Evolutionary conservation across 1,139 yeast genomes (phyloP).

Genomic region (Sugiyamaella castrensis): DNA sequence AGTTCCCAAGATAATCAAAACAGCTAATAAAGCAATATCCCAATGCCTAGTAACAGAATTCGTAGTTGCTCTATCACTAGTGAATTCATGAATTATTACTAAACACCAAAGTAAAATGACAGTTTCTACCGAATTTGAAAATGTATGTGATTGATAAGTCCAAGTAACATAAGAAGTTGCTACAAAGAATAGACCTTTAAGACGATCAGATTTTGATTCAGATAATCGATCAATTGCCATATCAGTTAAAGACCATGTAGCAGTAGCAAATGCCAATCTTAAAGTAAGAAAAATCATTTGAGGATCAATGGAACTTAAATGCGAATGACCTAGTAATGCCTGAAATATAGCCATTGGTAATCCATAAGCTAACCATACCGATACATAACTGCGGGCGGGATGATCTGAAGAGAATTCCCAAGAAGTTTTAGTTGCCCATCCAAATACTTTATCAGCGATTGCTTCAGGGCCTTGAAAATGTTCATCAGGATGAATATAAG

Average conservation of each 20-base stretch:
- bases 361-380: constrained; percentile 66
- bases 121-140: constrained; percentile 86
- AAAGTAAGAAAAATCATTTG: constrained; percentile 51
- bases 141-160: constrained; percentile 80
- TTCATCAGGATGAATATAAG: constrained; percentile 97
- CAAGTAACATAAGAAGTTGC: constrained; percentile 78
- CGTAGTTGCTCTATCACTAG: constrained; percentile 25
- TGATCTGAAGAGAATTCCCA: constrained; percentile 72
- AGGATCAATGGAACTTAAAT: constrained; percentile 30
- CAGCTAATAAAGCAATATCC: constrained; percentile 48
- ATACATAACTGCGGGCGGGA: constrained; percentile 74
- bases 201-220: constrained; percentile 58
- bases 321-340: constrained; percentile 26
- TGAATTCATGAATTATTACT: constrained; percentile 41
- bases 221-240: constrained; percentile 45
- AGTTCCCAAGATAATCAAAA: constrained; percentile 58
- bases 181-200: constrained; percentile 62
- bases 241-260: constrained; percentile 61
- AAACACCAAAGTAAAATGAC: constrained; percentile 57
- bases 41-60: constrained; percentile 27
- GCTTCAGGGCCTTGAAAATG: constrained; percentile 88
- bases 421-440: constrained; percentile 56
- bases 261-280: constrained; percentile 55
- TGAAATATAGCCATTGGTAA: constrained; percentile 47
- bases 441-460: constrained; percentile 49